Conservation (phyloP, 2,329 filamentous ascomycete genomes). For the Ascosphaera pollenicola region DNA sequence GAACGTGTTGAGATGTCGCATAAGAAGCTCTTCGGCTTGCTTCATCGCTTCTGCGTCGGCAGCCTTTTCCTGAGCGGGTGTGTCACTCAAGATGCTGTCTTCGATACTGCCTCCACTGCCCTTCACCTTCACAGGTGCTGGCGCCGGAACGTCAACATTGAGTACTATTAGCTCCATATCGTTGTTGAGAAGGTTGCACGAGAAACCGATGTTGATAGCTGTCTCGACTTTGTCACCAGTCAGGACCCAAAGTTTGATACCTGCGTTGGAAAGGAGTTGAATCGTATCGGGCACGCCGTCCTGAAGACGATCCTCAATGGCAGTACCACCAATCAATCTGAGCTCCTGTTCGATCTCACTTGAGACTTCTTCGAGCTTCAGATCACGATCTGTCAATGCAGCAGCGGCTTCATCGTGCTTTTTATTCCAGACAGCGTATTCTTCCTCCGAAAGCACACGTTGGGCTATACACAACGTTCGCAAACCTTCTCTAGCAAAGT, state of each 20-base stretch:
- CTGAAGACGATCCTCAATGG: conserved; percentile 91
- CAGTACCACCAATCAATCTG: conserved; percentile 73
- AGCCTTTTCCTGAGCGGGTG: conserved; percentile 35
- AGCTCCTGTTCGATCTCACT: conserved; percentile 83
- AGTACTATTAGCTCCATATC: conserved; percentile 93
- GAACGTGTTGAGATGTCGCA: conserved; percentile 51
- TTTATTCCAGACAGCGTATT: conserved; percentile 67
- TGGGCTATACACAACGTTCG: conserved; percentile 88
- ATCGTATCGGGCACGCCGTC: conserved; percentile 96
- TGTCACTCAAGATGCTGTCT: conserved; percentile 10
- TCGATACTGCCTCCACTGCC: no score
- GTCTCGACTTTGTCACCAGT: conserved; percentile 99
- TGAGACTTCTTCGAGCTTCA: conserved; percentile 75
- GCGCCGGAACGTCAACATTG: conserved; percentile 56
- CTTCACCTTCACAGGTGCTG: conserved; percentile 10
- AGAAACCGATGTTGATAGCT: conserved; percentile 98
- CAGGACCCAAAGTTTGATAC: conserved; percentile 96
- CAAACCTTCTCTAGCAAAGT: conserved; percentile 89
- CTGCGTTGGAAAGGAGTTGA: conserved; percentile 67
- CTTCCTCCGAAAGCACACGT: conserved; percentile 53
- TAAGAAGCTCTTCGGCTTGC: conserved; percentile 23
- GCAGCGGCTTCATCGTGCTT: conserved; percentile 74
- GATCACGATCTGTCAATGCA: conserved; percentile 66
- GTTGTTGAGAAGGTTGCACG: conserved; percentile 90
- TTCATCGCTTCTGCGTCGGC: no score